Conservation (phyloP, 495 filamentous ascomycete species). For the Geopyxis carbonaria region DNA sequence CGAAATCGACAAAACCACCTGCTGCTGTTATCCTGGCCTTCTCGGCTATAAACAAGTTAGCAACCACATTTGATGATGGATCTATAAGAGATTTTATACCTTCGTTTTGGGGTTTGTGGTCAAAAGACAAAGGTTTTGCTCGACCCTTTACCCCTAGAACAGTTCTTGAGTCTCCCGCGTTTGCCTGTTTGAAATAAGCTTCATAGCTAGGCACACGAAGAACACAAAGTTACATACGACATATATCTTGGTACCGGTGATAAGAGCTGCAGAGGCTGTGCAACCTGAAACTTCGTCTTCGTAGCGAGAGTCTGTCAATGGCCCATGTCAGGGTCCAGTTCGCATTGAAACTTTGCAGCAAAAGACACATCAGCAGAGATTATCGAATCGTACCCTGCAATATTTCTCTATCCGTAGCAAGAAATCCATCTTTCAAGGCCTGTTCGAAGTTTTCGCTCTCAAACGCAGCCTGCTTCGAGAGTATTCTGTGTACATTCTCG, state of each 20-base stretch:
- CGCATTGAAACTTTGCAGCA: conserved; percentile 7
- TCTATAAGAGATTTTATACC: conserved; percentile 32
- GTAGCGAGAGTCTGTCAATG: conserved; percentile 66
- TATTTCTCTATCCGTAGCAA: conserved; percentile 91
- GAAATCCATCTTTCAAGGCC: conserved; percentile 89
- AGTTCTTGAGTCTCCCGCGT: conserved; percentile 86
- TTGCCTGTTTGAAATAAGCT: conserved; percentile 44
- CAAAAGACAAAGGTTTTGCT: conserved; percentile 90
- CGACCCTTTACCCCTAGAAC: conserved; percentile 90
- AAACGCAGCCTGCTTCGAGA: conserved; percentile 86
- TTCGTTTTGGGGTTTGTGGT: conserved; percentile 98
- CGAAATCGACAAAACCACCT: conserved; percentile 96
- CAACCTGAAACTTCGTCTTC: conserved; percentile 96
- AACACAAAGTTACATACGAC: conserved; percentile 49
- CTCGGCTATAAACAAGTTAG: conserved; percentile 43
- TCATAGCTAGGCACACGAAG: conserved; percentile 12
- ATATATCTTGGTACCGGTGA: conserved; percentile 82
- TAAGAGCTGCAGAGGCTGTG: conserved; percentile 77
- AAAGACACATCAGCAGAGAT: too few relatives aligned
- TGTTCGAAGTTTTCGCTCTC: conserved; percentile 82
- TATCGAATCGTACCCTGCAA: conserved; percentile 52
- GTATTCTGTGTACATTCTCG: conserved; percentile 81
- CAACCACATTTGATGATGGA: conserved; percentile 4
- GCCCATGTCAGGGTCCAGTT: conserved; percentile 12
- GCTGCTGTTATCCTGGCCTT: conserved; percentile 91